phyloP scores from a whole-genome alignment of 495 filamentous ascomycete species.

The Annulohypoxylon maeteangense region DNA sequence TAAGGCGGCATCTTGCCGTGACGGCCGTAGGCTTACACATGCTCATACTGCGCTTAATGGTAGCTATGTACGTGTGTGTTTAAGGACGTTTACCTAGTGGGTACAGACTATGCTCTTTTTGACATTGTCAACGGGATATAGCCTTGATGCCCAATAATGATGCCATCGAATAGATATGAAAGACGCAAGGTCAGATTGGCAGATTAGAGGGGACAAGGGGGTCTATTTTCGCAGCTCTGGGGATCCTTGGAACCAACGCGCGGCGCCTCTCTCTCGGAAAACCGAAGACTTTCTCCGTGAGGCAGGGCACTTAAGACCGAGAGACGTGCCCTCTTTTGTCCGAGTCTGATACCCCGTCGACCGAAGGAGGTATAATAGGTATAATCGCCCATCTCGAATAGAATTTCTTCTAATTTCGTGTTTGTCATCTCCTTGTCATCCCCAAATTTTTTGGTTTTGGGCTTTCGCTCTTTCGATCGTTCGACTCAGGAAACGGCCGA shows the following conservation, averaged over 20 bases:
- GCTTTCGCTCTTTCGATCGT: not conserved
- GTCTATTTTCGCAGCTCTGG: not conserved
- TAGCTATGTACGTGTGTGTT: not conserved
- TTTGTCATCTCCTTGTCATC: slow-evolving; percentile 30
- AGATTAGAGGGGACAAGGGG: not conserved
- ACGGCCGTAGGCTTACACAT: not conserved
- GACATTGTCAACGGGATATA: not conserved
- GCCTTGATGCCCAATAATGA: slow-evolving; percentile 10
- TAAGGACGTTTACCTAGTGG: not conserved
- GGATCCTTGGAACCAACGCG: slow-evolving; percentile 4
- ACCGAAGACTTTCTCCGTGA: slow-evolving; percentile 13
- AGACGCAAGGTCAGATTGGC: not conserved
- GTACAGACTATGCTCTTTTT: not conserved
- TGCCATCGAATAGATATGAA: not conserved
- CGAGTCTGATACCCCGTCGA: slow-evolving; percentile 41
- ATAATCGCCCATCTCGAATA: slow-evolving; percentile 25
- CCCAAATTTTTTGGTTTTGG: not conserved
- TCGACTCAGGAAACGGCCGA: not conserved
- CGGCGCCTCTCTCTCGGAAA: slow-evolving; percentile 8
- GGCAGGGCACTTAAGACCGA: slow-evolving; percentile 21
- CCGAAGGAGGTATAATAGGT: slow-evolving; percentile 34
- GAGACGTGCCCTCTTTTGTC: slow-evolving; percentile 37
- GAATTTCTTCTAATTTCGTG: slow-evolving; percentile 29
- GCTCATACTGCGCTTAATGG: not conserved
- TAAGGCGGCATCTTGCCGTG: not conserved